phyloP scores from a whole-genome alignment of 768 basidiomycete species.

The Lentinula boryana region DNA sequence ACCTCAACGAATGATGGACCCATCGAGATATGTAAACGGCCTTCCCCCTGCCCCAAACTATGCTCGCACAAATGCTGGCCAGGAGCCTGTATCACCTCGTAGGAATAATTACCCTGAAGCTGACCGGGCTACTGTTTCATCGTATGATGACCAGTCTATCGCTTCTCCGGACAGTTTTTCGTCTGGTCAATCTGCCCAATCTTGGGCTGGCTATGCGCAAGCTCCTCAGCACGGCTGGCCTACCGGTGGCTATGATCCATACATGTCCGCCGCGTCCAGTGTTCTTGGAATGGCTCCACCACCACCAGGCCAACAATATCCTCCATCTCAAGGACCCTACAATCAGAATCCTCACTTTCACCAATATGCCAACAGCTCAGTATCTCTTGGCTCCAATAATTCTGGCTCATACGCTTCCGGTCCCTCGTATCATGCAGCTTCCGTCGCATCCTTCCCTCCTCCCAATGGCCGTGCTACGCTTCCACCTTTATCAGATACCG shows the following conservation, averaged over 20 bases:
- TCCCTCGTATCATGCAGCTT: slow-evolving; percentile 17
- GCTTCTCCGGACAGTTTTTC: slow-evolving; percentile 13
- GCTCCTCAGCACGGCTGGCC: slow-evolving; percentile 15
- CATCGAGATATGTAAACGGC: slow-evolving; percentile 33
- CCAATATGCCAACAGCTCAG: slow-evolving; percentile 15
- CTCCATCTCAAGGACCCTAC: slow-evolving; percentile 18
- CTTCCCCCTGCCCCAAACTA: slow-evolving; percentile 26
- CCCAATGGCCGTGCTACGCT: slow-evolving; percentile 2
- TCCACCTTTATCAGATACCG: slow-evolving; percentile 17
- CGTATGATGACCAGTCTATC: slow-evolving; percentile 29
- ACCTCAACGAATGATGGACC: slow-evolving; percentile 23
- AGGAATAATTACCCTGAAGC: slow-evolving; percentile 22
- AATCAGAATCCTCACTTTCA: slow-evolving; percentile 18
- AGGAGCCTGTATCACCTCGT: slow-evolving; percentile 9
- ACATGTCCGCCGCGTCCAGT: slow-evolving; percentile 75
- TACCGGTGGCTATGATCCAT: slow-evolving; percentile 43
- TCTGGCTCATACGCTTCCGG: slow-evolving; percentile 23
- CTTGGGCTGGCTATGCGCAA: slow-evolving; percentile 8
- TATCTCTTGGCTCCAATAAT: slow-evolving; percentile 23
- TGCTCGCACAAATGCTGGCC: not conserved
- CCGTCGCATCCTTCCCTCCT: slow-evolving; percentile 11
- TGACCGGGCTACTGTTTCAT: slow-evolving; percentile 30
- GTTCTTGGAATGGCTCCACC: slow-evolving; percentile 76
- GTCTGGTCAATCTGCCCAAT: slow-evolving; percentile 9
- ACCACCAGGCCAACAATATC: slow-evolving; percentile 8